Evolutionary conservation across 73 alveolate species (phyloP), one percentile per base, ranked within the genome.

Genomic region (Effrenium voratum): DNA sequence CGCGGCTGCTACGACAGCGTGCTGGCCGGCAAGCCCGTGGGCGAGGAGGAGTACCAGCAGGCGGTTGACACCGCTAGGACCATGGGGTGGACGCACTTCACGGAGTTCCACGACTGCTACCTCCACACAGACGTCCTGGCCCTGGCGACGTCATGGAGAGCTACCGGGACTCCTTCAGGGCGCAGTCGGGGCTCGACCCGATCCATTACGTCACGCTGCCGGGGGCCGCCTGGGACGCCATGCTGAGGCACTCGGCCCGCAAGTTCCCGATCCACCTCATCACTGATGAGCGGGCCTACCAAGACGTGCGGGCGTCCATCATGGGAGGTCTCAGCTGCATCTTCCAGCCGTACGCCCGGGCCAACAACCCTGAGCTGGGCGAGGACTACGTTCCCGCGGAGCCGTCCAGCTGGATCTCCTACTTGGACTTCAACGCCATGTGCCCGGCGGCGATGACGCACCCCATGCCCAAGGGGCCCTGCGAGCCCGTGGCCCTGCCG

Each of bases 181-280:
- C 82, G 8, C 45, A 46, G 34, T 70, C 38, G 49, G 82, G 82
- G n/a, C 82, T 70, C 38, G 82, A 70, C 47, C 82, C 82, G 22
- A 32, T 30, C 1, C 82, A 70, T 44, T 34, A 15, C 49, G 47
- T 70, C 82, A 15, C 49, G 49, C 47, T 70, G 34, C 82, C 82
- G 16, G 10, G 34, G 47, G 82, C 82, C 34, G 82, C 82, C 49
- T 70, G 38, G 32, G 82, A 70, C 49, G 82, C 82, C 82, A 70
- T 70, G 82, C 82, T 70, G 81, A 70, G 36, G 47, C 5, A 30
- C 49, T 70, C 47, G 32, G 47, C 46, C 15, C n/a, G 47, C 47
- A 30, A n/a, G 8, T 22, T 13, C n/a, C 81, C 81, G 30, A 44
- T 70, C 32, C 47, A n/a, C 4, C 46, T 70, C 47, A 36, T 70